These are phyloP conservation scores for Xanthoconium stramineum DNA, from an alignment of 768 basidiomycete species.

Conservation along the genomic window DNA sequence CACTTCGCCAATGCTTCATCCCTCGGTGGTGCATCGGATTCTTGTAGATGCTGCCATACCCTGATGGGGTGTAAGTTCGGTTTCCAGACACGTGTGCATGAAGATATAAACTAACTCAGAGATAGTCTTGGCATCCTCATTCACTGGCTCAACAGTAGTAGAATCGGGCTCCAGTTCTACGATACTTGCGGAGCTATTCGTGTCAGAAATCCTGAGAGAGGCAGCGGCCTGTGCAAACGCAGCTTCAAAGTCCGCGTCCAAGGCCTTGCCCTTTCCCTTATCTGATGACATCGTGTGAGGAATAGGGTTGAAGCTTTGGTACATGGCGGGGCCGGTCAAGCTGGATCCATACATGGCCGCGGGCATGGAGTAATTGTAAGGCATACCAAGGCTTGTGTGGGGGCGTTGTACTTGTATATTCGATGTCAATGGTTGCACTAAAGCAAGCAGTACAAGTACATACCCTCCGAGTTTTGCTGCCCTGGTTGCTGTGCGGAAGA, in stretches of 20 bases:
- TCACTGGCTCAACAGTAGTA: constrained; percentile 39
- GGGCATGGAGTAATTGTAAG: constrained; percentile 38
- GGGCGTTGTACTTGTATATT: constrained; percentile 32
- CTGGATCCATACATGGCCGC: constrained; percentile 29
- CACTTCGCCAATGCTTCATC: constrained; percentile 69
- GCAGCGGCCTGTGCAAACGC: constrained; percentile 69
- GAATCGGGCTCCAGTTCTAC: constrained; percentile 50
- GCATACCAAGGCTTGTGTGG: constrained; percentile 35
- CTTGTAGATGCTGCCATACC: constrained; percentile 59
- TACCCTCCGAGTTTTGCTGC: constrained; percentile 27
- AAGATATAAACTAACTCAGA: constrained; percentile 43
- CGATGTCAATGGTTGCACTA: constrained; percentile 2
- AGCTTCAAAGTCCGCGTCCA: constrained; percentile 80
- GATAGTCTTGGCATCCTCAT: constrained; percentile 32
- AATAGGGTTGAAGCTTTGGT: constrained; percentile 29
- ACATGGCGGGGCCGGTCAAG: constrained; percentile 35
- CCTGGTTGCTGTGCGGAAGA: constrained; percentile 33
- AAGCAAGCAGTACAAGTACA: neutral
- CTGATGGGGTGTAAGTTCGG: constrained; percentile 33
- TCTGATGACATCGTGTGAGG: constrained; percentile 23
- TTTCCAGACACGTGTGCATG: neutral
- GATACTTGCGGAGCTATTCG: constrained; percentile 44
- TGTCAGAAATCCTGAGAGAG: constrained; percentile 43
- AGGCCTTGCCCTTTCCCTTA: constrained; percentile 77
- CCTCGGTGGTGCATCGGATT: constrained; percentile 54